Conservation (phyloP, 768 basidiomycete genomes). For the Candolleomyces eurysporus region DNA sequence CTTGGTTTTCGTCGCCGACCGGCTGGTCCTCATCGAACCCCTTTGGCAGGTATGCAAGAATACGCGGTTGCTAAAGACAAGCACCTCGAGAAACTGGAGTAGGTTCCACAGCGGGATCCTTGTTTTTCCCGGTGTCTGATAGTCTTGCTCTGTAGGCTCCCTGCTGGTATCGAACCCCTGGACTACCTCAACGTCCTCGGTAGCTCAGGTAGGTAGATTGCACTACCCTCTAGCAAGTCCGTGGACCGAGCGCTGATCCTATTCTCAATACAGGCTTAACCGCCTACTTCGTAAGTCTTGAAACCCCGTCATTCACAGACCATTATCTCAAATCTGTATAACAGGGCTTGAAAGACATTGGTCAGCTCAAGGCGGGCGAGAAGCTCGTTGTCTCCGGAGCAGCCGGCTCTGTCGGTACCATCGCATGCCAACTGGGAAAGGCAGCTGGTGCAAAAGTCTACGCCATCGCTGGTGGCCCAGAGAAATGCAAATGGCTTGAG, state of each 20-base stretch:
- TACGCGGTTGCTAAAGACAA: slow-evolving; percentile 62
- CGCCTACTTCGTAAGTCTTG: slow-evolving; percentile 71
- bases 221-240: not conserved
- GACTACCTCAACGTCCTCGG: slow-evolving; percentile 87
- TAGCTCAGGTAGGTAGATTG: slow-evolving; percentile 49
- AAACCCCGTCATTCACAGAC: not conserved
- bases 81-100: slow-evolving; percentile 54
- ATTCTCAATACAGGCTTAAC: slow-evolving; percentile 59
- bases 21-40: not conserved
- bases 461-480: slow-evolving; percentile 80
- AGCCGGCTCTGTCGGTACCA: slow-evolving; percentile 85
- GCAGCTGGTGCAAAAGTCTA: slow-evolving; percentile 77
- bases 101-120: slow-evolving; percentile 19
- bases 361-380: slow-evolving; percentile 78
- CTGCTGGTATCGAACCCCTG: slow-evolving; percentile 58
- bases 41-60: slow-evolving; percentile 68
- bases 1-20: too few relatives aligned
- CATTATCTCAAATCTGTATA: not conserved
- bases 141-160: slow-evolving; percentile 36
- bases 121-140: not conserved
- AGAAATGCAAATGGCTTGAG: slow-evolving; percentile 87
- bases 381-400: slow-evolving; percentile 86
- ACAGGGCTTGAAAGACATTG: slow-evolving; percentile 82
- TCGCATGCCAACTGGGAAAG: slow-evolving; percentile 84
- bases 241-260: not conserved